A percentile compares a stretch with the other conserved stretches of the same genome.
Conservation (phyloP, 495 filamentous ascomycete species). For the Aspergillus affinis region DNA sequence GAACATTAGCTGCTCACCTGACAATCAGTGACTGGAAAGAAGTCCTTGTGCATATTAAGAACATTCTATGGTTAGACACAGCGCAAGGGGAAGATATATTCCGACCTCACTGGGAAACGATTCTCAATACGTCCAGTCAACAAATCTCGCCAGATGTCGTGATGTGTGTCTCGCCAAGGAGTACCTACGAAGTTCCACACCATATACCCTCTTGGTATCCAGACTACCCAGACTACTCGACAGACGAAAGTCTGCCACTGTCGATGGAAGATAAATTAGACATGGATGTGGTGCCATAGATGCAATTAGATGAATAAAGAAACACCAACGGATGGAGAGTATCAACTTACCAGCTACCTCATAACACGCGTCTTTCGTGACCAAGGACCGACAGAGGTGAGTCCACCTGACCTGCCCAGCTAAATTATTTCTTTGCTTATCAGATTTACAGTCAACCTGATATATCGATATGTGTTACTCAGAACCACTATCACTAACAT, state of each 20-base stretch:
- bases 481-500: no score
- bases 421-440: no score
- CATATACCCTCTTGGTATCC: neutral
- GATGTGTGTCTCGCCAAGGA: neutral
- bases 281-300: neutral
- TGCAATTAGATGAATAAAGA: neutral
- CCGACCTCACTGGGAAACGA: slow-evolving; percentile 28
- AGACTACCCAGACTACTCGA: neutral
- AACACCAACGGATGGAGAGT: no score
- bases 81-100: slow-evolving; percentile 24
- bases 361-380: no score
- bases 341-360: no score
- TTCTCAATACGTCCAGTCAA: slow-evolving; percentile 5
- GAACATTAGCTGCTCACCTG: slow-evolving; percentile 14
- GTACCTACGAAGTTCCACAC: neutral
- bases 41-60: slow-evolving; percentile 23
- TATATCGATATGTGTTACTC: no score
- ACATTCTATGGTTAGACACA: slow-evolving; percentile 37
- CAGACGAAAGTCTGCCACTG: neutral
- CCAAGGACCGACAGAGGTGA: neutral
- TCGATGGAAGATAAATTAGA: neutral
- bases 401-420: neutral
- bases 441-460: no score
- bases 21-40: slow-evolving; percentile 26
- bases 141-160: neutral